Conservation (phyloP, 768 basidiomycete genomes). For the Cyclocybe aegerita region DNA sequence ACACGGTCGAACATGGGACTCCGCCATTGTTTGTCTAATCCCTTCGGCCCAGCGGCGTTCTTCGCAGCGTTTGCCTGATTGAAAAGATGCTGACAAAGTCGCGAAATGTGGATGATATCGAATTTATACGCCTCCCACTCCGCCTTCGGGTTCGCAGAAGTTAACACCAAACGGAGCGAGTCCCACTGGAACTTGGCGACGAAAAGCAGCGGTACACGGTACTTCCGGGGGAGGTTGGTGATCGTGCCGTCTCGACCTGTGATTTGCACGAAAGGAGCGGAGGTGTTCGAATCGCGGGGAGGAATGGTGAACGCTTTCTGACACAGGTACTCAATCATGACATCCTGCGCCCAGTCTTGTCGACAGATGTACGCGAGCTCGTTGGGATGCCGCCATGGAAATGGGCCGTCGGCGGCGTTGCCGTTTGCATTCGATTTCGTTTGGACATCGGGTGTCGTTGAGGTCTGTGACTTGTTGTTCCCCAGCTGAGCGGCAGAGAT, state of each 20-base stretch:
- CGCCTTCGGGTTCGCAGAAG: slow-evolving; percentile 25
- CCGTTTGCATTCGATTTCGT: too few relatives aligned
- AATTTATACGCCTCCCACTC: slow-evolving; percentile 44
- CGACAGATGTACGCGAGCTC: slow-evolving; percentile 37
- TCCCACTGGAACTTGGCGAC: slow-evolving; percentile 45
- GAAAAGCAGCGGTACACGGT: slow-evolving; percentile 45
- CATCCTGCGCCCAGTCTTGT: slow-evolving; percentile 29
- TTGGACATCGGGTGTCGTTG: neutral
- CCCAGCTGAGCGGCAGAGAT: neutral
- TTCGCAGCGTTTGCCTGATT: slow-evolving; percentile 26
- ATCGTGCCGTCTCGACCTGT: slow-evolving; percentile 14
- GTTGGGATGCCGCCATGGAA: slow-evolving; percentile 38
- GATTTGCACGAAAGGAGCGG: slow-evolving; percentile 11
- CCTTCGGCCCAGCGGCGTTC: slow-evolving; percentile 12
- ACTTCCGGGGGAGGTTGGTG: slow-evolving; percentile 33
- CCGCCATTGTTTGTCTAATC: slow-evolving; percentile 37
- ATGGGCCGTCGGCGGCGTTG: slow-evolving; percentile 6
- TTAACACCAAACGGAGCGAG: slow-evolving; percentile 37
- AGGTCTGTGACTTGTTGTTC: neutral
- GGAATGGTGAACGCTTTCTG: slow-evolving; percentile 37
- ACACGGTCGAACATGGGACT: slow-evolving; percentile 41
- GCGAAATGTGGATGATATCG: slow-evolving; percentile 42
- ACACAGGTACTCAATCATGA: slow-evolving; percentile 31
- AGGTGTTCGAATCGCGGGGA: slow-evolving; percentile 19
- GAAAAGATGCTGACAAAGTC: slow-evolving; percentile 37